Percentiles rank a stretch among this genome's conserved stretches.
Evolutionary conservation across 768 basidiomycete genomes (phyloP).

Genomic region (Postia placenta): DNA sequence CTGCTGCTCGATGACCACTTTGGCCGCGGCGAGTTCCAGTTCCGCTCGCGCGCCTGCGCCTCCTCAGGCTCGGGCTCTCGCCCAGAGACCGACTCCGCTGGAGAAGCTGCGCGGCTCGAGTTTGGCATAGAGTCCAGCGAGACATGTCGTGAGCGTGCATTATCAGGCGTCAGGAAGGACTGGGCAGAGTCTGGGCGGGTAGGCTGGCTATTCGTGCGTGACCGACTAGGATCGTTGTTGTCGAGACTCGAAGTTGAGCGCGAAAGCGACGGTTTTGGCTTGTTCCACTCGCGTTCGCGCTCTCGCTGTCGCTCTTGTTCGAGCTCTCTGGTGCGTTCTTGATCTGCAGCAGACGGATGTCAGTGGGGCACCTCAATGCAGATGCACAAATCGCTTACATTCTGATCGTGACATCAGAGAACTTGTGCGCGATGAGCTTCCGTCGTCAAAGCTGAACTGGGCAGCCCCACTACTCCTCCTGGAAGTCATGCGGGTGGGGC

Average conservation of each 20-base stretch:
- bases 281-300: slow-evolving; percentile 54
- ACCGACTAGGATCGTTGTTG: slow-evolving; percentile 24
- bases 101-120: slow-evolving; percentile 38
- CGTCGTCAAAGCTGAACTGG: slow-evolving; percentile 35
- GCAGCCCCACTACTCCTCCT: slow-evolving; percentile 36
- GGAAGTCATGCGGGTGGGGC: slow-evolving; percentile 11
- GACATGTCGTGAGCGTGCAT: slow-evolving; percentile 7
- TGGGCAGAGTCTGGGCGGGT: slow-evolving; percentile 35
- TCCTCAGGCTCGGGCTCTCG: not conserved
- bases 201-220: slow-evolving; percentile 32
- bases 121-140: slow-evolving; percentile 15
- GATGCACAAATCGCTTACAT: slow-evolving; percentile 31
- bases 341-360: too few relatives aligned
- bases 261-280: slow-evolving; percentile 27
- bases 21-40: slow-evolving; percentile 66
- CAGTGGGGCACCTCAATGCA: slow-evolving; percentile 1
- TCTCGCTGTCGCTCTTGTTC: slow-evolving; percentile 39
- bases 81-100: slow-evolving; percentile 28
- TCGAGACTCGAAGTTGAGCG: slow-evolving; percentile 42
- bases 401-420: slow-evolving; percentile 47
- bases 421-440: slow-evolving; percentile 35
- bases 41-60: slow-evolving; percentile 53
- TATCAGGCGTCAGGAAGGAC: slow-evolving; percentile 22
- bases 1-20: slow-evolving; percentile 33
- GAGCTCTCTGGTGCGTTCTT: too few relatives aligned